These are phyloP conservation scores for Gastroboletus turbinatus DNA, from an alignment of 1,284 basidiomycete genomes.

Conservation along the genomic window DNA sequence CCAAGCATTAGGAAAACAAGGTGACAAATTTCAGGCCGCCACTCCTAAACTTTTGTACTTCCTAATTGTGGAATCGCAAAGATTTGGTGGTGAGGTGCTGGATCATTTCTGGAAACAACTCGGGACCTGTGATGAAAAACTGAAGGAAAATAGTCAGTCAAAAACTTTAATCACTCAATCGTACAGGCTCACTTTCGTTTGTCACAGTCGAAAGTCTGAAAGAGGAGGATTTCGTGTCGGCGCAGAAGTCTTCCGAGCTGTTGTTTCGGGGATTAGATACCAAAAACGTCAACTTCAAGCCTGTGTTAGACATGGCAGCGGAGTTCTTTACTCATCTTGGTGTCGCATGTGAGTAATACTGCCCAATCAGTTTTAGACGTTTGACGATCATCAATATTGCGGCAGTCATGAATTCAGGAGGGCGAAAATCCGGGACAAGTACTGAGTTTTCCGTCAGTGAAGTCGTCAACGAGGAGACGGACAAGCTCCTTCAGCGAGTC, in stretches of 20 bases:
- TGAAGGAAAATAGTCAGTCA: too few species aligned
- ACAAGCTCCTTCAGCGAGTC: conserved; percentile 1
- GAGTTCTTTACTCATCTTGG: conserved; percentile 6
- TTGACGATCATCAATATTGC: background rate
- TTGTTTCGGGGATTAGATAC: too few species aligned
- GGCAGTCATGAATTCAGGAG: background rate
- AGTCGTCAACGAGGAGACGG: background rate
- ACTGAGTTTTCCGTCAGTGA: background rate
- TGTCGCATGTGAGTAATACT: conserved; percentile 5
- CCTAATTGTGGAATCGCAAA: conserved; percentile 5
- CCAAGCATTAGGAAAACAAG: background rate
- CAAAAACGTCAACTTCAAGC: too few species aligned
- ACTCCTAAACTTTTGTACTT: background rate
- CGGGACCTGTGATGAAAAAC: too few species aligned
- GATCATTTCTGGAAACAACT: too few species aligned
- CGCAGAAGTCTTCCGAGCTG: too few species aligned
- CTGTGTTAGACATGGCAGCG: too few species aligned
- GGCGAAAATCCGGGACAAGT: background rate
- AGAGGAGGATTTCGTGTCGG: too few species aligned
- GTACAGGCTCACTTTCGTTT: too few species aligned
- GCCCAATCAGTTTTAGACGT: background rate
- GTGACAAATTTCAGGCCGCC: background rate
- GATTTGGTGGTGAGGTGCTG: too few species aligned
- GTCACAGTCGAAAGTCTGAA: too few species aligned
- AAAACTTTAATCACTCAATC: too few species aligned